A percentile compares a stretch with the other conserved stretches of the same genome.
phyloP scores from a whole-genome alignment of 495 filamentous ascomycete species.

The Xylaria scruposa region DNA sequence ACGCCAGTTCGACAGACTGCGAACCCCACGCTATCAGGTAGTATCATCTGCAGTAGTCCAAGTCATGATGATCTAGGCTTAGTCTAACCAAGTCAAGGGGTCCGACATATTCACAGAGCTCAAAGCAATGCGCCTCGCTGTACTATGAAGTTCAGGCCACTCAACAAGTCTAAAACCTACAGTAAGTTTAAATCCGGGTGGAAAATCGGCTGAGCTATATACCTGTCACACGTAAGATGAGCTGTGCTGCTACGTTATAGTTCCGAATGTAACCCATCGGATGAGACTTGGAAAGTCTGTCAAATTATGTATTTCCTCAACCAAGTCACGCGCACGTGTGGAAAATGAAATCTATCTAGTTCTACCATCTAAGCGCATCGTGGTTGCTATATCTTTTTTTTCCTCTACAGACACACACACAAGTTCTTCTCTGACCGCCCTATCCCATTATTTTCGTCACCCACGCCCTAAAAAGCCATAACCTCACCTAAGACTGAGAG shows the following conservation, averaged over 20 bases:
- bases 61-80: not conserved
- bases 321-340: not conserved
- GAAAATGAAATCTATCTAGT: not conserved
- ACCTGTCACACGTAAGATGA: slow-evolving; percentile 8
- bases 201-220: not conserved
- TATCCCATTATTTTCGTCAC: not conserved
- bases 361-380: slow-evolving; percentile 4
- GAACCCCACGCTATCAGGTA: not conserved
- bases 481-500: not conserved
- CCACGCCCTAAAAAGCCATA: not conserved
- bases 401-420: not conserved
- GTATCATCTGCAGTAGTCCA: not conserved
- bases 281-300: not conserved
- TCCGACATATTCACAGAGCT: not conserved
- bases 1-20: not conserved
- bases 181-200: not conserved
- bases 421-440: not conserved
- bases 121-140: not conserved
- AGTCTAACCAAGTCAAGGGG: not conserved
- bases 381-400: not conserved
- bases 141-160: not conserved
- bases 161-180: not conserved
- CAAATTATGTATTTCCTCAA: not conserved
- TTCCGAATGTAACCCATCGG: not conserved
- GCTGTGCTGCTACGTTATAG: not conserved